phyloP scores from a whole-genome alignment of 2,329 filamentous ascomycete genomes.

The Leptodontidium sp. region DNA sequence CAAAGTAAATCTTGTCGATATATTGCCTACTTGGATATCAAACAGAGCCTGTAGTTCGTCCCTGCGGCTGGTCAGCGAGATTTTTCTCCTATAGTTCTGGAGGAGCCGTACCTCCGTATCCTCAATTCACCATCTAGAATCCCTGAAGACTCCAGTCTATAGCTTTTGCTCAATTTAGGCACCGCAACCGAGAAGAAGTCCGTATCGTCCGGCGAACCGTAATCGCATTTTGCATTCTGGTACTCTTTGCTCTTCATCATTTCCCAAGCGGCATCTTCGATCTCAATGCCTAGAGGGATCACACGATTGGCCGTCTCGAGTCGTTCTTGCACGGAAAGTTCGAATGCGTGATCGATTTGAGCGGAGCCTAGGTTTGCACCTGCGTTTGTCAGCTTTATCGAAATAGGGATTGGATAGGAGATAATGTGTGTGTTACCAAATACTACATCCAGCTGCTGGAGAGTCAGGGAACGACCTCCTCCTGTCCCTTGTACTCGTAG shows the following conservation, averaged over 20 bases:
- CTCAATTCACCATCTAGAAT: conserved; percentile 37
- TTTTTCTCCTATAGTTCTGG: not conserved
- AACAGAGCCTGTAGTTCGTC: conserved; percentile 30
- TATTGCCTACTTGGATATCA: conserved; percentile 27
- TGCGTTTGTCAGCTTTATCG: conserved; percentile 9
- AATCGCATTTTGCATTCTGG: conserved; percentile 52
- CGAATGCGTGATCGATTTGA: conserved; percentile 51
- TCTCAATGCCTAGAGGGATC: conserved; percentile 42
- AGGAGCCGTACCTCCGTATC: conserved; percentile 26
- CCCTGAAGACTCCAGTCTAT: conserved; percentile 45
- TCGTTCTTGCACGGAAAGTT: conserved; percentile 46
- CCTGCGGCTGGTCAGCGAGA: conserved; percentile 7
- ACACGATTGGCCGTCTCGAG: conserved; percentile 44
- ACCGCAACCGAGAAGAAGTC: conserved; percentile 49
- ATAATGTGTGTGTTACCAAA: conserved; percentile 22
- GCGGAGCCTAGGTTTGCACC: conserved; percentile 48
- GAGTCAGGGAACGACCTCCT: conserved; percentile 41
- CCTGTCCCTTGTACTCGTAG: conserved; percentile 46
- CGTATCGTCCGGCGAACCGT: conserved; percentile 48
- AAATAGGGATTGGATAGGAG: too few relatives aligned
- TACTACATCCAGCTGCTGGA: conserved; percentile 36
- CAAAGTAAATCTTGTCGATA: not conserved
- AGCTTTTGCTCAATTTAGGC: conserved; percentile 45
- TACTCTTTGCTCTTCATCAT: conserved; percentile 52
- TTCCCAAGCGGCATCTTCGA: conserved; percentile 50